phyloP scores from a whole-genome alignment of 139 green algal genomes.

The Pleodorina starrii region DNA sequence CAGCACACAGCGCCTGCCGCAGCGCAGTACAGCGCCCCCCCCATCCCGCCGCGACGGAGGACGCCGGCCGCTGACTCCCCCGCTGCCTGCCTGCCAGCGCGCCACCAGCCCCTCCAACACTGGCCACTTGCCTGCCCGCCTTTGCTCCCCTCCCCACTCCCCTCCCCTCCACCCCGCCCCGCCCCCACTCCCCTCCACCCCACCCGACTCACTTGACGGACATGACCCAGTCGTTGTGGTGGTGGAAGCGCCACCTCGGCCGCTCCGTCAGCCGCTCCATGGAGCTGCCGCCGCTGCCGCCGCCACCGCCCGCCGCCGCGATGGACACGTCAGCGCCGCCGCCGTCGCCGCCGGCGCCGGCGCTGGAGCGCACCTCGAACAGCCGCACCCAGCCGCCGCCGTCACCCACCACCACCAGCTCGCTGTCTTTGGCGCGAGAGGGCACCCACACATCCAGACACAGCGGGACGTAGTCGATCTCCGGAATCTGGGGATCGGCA shows the following conservation, averaged over 20 bases:
- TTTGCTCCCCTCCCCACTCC: too few relatives aligned
- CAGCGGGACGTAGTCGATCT: slow-evolving; percentile 74
- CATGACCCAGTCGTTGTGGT: slow-evolving; percentile 69
- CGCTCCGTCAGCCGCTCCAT: slow-evolving; percentile 56
- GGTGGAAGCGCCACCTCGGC: slow-evolving; percentile 56
- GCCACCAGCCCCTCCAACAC: too few relatives aligned
- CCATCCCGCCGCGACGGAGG: too few relatives aligned
- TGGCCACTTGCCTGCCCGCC: too few relatives aligned
- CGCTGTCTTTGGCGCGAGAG: slow-evolving; percentile 52
- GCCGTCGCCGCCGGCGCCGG: background rate
- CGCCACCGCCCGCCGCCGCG: background rate
- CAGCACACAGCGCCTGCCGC: too few relatives aligned
- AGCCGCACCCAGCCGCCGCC: slow-evolving; percentile 71
- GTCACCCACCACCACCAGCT: slow-evolving; percentile 75
- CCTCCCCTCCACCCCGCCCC: too few relatives aligned
- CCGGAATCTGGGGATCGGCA: slow-evolving; percentile 56
- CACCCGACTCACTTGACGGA: slow-evolving; percentile 37
- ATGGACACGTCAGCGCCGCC: background rate
- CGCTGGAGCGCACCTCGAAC: slow-evolving; percentile 54
- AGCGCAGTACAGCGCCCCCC: too few relatives aligned
- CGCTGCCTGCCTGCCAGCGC: too few relatives aligned
- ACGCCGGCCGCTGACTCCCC: too few relatives aligned
- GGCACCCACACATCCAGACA: slow-evolving; percentile 69
- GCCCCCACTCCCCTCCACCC: background rate
- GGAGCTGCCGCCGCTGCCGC: background rate